Conservation (phyloP, 257 asterid genomes). For the Primulina huaijiensis region DNA sequence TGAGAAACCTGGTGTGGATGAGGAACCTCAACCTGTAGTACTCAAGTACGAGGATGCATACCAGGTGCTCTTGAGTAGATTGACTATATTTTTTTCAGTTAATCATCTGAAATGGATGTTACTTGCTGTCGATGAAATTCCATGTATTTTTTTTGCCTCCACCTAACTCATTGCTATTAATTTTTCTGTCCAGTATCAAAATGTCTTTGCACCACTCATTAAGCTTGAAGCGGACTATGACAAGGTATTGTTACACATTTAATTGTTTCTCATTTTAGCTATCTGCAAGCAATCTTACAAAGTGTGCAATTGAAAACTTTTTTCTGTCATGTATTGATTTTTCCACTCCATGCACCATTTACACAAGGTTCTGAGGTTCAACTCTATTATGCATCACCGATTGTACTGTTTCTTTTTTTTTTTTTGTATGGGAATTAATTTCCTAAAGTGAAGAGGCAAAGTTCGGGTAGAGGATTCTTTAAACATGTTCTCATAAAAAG, state of each 20-base stretch:
- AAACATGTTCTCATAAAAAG: not conserved
- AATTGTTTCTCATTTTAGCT: not conserved
- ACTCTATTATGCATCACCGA: not conserved
- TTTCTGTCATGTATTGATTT: too few relatives aligned
- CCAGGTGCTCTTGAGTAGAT: constrained; percentile 55
- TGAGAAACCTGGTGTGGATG: constrained; percentile 99
- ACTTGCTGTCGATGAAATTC: not conserved
- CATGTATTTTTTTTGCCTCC: constrained; percentile 7
- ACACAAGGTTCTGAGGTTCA: not conserved
- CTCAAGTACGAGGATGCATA: constrained; percentile 97
- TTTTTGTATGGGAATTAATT: too few relatives aligned
- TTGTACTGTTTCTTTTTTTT: not conserved
- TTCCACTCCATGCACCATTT: not conserved
- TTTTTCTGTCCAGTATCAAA: constrained; percentile 76
- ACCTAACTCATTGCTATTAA: constrained; percentile 24
- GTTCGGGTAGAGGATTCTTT: not conserved
- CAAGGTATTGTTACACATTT: constrained; percentile 50
- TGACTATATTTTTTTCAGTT: constrained; percentile 10
- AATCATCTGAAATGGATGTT: constrained; percentile 18
- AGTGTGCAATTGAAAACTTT: not conserved
- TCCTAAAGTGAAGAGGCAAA: not conserved
- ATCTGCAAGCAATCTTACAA: not conserved
- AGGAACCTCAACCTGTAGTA: constrained; percentile 93
- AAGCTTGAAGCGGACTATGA: constrained; percentile 99
- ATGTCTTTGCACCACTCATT: constrained; percentile 96